A percentile compares a stretch with the other conserved stretches of the same genome.
phyloP scores from a whole-genome alignment of 208 protist species.

The Crithidia brevicula region DNA sequence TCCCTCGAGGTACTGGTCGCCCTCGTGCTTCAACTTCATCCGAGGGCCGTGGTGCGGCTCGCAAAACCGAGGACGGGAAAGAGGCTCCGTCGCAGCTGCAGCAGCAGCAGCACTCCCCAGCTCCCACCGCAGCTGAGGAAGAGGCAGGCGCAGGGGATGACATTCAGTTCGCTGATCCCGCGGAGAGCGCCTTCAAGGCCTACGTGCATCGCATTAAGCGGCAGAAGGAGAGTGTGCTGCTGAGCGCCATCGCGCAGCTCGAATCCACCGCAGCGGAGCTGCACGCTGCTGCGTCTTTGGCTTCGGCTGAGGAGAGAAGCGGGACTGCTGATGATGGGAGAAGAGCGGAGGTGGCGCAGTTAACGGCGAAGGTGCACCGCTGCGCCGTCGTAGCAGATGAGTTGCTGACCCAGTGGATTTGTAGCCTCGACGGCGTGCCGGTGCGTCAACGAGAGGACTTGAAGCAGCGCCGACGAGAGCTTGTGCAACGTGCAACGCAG shows the following conservation, averaged over 20 bases:
- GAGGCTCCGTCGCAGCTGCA: not conserved
- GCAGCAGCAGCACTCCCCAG: not conserved
- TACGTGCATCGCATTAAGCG: conserved; percentile 39
- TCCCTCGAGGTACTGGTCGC: not conserved
- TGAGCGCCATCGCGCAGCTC: conserved; percentile 40
- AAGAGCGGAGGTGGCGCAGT: conserved; percentile 11
- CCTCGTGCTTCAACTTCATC: not conserved
- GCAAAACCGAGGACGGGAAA: not conserved
- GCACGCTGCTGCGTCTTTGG: not conserved
- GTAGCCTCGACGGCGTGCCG: conserved; percentile 59
- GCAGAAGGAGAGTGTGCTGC: conserved; percentile 46
- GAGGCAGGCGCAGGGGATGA: conserved; percentile 37
- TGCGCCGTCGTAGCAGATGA: conserved; percentile 64
- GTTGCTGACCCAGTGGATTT: conserved; percentile 75
- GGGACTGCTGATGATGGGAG: not conserved
- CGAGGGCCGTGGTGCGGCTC: not conserved
- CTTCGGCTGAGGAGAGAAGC: not conserved
- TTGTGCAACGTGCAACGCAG: conserved; percentile 41
- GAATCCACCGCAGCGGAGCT: conserved; percentile 21
- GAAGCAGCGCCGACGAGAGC: conserved; percentile 44
- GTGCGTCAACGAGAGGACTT: conserved; percentile 45
- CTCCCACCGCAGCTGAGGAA: not conserved
- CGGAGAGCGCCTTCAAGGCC: conserved; percentile 48
- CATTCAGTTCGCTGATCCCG: conserved; percentile 55
- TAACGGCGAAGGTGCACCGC: conserved; percentile 28